These are phyloP conservation scores for Panus rudis DNA, from an alignment of 768 basidiomycete genomes.

Conservation along the genomic window DNA sequence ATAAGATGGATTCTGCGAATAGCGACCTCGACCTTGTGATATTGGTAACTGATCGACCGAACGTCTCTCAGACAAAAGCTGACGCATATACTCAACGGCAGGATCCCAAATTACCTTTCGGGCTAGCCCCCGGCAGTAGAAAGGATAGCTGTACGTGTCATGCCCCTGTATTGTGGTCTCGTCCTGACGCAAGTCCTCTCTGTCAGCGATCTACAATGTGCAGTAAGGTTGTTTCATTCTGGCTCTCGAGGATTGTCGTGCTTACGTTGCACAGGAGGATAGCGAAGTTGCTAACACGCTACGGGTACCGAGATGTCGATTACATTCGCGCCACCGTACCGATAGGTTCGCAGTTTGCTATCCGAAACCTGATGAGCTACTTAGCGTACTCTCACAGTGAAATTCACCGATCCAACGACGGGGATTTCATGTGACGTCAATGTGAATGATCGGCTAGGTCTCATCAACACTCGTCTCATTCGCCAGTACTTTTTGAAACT, in stretches of 20 bases:
- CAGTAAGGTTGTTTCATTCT: conserved; percentile 12
- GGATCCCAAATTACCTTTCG: conserved; percentile 27
- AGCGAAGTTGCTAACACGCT: conserved; percentile 20
- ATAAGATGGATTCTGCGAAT: conserved; percentile 32
- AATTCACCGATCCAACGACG: conserved; percentile 38
- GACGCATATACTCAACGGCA: conserved; percentile 10
- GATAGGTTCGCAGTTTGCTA: conserved; percentile 22
- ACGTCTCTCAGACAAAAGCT: neutral
- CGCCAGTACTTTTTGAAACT: conserved; percentile 40
- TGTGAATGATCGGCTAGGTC: conserved; percentile 55
- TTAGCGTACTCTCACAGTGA: conserved; percentile 33
- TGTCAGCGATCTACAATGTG: conserved; percentile 26
- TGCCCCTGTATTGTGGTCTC: neutral
- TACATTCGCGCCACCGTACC: conserved; percentile 28
- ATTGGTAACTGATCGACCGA: conserved; percentile 34
- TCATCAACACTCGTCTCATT: conserved; percentile 44
- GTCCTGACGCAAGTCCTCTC: neutral
- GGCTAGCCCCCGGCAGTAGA: conserved; percentile 21
- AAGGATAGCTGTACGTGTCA: conserved; percentile 26
- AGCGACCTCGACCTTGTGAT: conserved; percentile 51
- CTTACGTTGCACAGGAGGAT: conserved; percentile 25
- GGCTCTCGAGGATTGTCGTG: neutral
- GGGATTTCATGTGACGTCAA: conserved; percentile 47
- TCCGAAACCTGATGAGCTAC: neutral
- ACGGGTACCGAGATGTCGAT: conserved; percentile 26